A percentile compares a stretch with the other conserved stretches of the same genome.
These are phyloP conservation scores for Ophiobolus disseminans DNA, from an alignment of 2,329 filamentous ascomycete genomes.

Conservation along the genomic window DNA sequence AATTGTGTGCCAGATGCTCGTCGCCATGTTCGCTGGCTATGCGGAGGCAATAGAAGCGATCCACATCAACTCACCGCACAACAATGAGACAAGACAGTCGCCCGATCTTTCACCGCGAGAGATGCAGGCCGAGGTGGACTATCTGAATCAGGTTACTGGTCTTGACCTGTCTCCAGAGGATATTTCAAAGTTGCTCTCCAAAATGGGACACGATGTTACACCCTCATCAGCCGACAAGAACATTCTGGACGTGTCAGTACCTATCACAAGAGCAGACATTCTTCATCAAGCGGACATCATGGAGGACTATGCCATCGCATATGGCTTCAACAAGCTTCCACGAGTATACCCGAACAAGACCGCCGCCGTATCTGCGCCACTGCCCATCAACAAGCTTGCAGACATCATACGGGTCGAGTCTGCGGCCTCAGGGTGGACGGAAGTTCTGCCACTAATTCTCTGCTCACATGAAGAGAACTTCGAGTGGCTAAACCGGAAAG, in stretches of 20 bases:
- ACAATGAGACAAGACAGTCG: conserved; percentile 79
- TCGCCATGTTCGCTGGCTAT: conserved; percentile 96
- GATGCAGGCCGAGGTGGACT: conserved; percentile 84
- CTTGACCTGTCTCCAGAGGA: conserved; percentile 75
- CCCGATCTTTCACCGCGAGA: conserved; percentile 80
- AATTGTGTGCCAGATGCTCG: conserved; percentile 93
- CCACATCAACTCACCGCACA: conserved; percentile 90
- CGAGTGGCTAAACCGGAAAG: conserved; percentile 87
- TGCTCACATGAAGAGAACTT: conserved; percentile 99
- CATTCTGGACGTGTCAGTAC: conserved; percentile 80
- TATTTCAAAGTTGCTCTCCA: conserved; percentile 80
- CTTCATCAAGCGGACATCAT: conserved; percentile 98
- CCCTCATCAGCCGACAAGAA: conserved; percentile 73
- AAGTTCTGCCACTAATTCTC: conserved; percentile 94
- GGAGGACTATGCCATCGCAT: conserved; percentile 96
- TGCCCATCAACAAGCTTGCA: conserved; percentile 90
- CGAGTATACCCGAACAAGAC: conserved; percentile 85
- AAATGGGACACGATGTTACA: conserved; percentile 86
- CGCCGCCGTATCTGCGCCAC: conserved; percentile 82
- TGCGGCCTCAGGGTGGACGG: conserved; percentile 93
- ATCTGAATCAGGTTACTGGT: conserved; percentile 92
- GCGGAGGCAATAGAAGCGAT: conserved; percentile 94
- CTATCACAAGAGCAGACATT: conserved; percentile 89
- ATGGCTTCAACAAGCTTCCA: conserved; percentile 96
- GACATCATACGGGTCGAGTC: conserved; percentile 90